Evolutionary conservation across 2,329 filamentous ascomycete genomes (phyloP), one percentile per base, ranked within the genome.

Genomic region (Cladosporium halotolerans): DNA sequence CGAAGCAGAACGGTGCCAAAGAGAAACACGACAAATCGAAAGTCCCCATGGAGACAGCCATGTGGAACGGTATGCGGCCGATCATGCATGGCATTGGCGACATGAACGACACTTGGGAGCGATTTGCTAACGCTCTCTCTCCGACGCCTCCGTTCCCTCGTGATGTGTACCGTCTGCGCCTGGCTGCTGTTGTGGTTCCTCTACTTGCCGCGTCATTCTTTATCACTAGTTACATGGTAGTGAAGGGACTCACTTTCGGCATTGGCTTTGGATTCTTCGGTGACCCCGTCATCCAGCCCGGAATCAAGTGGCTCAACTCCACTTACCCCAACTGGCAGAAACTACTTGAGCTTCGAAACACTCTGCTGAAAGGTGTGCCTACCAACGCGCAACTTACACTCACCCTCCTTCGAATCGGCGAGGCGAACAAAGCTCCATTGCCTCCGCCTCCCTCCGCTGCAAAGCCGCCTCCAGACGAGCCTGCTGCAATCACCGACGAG

Each of bases 311-410:
- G 60, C 69, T 88, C 28, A 84, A 88, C 67, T 72, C 70, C 11
- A 76, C 75, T 42, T 76, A 83, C 60, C 88, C 88, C 1, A 73
- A 84, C 60, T 93, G 88, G 88, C 78, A 88, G 62, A 87, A 85
- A 60, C 74, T 89, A 6, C 74, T 92, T 13, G 84, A 90, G 62
- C 71, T 89, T 9, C 79, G 85, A 55, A 89, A 89, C 58, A 89
- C 86, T 0, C 67, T 93, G 1, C 80, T 95, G 47, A 88, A 86
- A 64, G 88, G 88, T 2, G 84, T 93, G 0, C 89, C 89, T 1
- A 95, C 89, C 1, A 93, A 95, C 65, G 88, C 88, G 3, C 89
- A 95, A 64, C 79, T 95, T 14, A 84, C 88, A 0, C 73, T 95
- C 28, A 95, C 89, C 0, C 77, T 95, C 1, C 80, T 95, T 9